Evolutionary conservation across 1,284 basidiomycete species (phyloP).

Genomic region (Cryptococcus deneoformans): DNA sequence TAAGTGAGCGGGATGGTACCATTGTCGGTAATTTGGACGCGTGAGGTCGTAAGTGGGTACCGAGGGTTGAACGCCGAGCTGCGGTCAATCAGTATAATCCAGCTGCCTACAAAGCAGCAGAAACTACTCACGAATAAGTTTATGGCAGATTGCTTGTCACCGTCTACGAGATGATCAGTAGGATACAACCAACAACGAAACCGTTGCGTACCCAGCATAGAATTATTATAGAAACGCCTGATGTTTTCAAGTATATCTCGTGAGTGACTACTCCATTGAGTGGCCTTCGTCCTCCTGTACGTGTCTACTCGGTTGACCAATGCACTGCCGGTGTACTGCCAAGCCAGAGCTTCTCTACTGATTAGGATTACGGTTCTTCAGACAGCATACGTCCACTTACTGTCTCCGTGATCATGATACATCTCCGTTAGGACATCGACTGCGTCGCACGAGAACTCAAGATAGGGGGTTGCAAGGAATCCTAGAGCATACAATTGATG

Average conservation of each 20-base stretch:
- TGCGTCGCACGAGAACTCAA: conserved; percentile 92
- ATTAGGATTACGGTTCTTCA: background rate
- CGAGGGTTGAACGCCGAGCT: conserved; percentile 66
- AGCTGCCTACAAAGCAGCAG: background rate
- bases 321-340: conserved; percentile 96
- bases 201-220: conserved; percentile 64
- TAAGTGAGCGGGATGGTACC: conserved; percentile 74
- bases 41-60: conserved; percentile 23
- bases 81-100: background rate
- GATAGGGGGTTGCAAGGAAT: conserved; percentile 73
- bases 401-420: conserved; percentile 97
- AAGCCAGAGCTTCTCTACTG: conserved; percentile 69
- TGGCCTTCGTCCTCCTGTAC: conserved; percentile 76
- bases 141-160: conserved; percentile 97
- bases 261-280: conserved; percentile 97
- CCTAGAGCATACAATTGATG: conserved; percentile 96
- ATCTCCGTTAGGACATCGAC: conserved; percentile 98
- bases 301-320: conserved; percentile 97
- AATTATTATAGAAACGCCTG: conserved; percentile 93
- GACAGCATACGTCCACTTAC: conserved; percentile 52
- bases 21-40: conserved; percentile 69
- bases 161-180: conserved; percentile 58
- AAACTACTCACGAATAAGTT: conserved; percentile 67
- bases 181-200: background rate
- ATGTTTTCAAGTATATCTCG: conserved; percentile 95